Percentiles rank a stretch among this genome's conserved stretches.
These are phyloP conservation scores for Picea glauca DNA, from an alignment of 75 land plant species.

Conservation along the genomic window DNA sequence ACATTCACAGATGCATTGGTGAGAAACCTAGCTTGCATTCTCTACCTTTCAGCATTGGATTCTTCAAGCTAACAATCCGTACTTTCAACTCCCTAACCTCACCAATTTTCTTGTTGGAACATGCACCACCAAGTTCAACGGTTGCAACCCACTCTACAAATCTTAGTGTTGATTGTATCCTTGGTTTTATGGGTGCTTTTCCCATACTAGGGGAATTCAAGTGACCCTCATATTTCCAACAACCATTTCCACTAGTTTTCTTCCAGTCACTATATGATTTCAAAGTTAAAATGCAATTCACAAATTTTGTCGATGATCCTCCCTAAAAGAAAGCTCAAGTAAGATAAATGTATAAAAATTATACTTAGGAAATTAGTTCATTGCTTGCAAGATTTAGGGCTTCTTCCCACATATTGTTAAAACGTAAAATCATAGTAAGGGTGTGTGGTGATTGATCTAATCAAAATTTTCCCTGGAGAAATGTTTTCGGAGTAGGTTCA, in stretches of 20 bases:
- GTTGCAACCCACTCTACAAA: constrained; percentile 95
- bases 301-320: constrained; percentile 54
- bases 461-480: too few relatives aligned
- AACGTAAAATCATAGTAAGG: too few relatives aligned
- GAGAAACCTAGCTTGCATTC: constrained; percentile 21
- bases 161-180: constrained; percentile 84
- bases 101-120: constrained; percentile 53
- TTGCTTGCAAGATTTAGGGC: too few relatives aligned
- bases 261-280: constrained; percentile 71
- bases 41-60: constrained; percentile 20
- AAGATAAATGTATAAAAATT: not conserved
- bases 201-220: constrained; percentile 30
- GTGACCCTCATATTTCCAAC: constrained; percentile 35
- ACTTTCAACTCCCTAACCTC: constrained; percentile 54
- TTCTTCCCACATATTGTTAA: too few relatives aligned
- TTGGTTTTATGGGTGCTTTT: constrained; percentile 25
- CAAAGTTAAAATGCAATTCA: constrained; percentile 58
- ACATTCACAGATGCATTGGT: constrained; percentile 17
- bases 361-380: not conserved
- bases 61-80: constrained; percentile 43
- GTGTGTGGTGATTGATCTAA: too few relatives aligned
- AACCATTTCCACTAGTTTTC: constrained; percentile 55
- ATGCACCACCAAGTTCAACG: constrained; percentile 91
- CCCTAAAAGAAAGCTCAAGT: constrained; percentile 24
- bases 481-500: too few relatives aligned